Evolutionary conservation across 2,329 filamentous ascomycete genomes (phyloP), one percentile per base, ranked within the genome.

Genomic region (Albophoma yamanashiensis): DNA sequence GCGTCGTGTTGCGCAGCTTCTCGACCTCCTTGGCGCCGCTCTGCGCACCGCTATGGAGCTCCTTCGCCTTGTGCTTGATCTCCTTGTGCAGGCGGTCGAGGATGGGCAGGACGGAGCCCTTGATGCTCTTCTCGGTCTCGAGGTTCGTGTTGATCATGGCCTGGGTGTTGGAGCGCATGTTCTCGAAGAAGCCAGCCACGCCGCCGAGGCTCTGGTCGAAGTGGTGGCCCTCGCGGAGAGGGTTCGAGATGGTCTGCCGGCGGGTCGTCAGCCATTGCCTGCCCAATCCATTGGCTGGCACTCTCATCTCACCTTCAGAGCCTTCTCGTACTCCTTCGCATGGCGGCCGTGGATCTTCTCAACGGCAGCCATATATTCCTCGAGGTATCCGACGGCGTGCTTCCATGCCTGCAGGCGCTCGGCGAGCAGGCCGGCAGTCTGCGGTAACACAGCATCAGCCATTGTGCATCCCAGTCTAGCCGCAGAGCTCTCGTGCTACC

Each of bases 401-500:
- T 97, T 97, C 92, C 92, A 99, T 55, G 94, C 94, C 69, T 90
- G 89, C 62, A 99, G 81, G 65, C 94, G 86, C 78, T 97, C 91
- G 59, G 88, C 82, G 64, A 99, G 87, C 57, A 97, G 82, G 47
- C 83, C 87, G n/a, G 88, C 86, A 27, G 89, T 89, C 87, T 91
- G 64, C 25, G 58, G 31, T 15, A 47, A 2, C 25, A 56, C 20
- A 5, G 12, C n/a, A 31, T 59, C 22, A 59, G 60, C 31, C 42
- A 52, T 15, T 7, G 3, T 22, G 34, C 27, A 31, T 12, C 8
- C 25, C 11, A 8, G 3, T 3, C 31, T 12, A 36, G 36, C 14
- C 27, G 31, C 27, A 25, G 42, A 12, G 8, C 34, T 20, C 34
- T 45, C n/a, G 40, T 42, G 14, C 52, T 34, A 75, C 82, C 67